A percentile compares a stretch with the other conserved stretches of the same genome.
Conservation (phyloP, 1,139 yeast species). For the Suhomyces ambrosiae region DNA sequence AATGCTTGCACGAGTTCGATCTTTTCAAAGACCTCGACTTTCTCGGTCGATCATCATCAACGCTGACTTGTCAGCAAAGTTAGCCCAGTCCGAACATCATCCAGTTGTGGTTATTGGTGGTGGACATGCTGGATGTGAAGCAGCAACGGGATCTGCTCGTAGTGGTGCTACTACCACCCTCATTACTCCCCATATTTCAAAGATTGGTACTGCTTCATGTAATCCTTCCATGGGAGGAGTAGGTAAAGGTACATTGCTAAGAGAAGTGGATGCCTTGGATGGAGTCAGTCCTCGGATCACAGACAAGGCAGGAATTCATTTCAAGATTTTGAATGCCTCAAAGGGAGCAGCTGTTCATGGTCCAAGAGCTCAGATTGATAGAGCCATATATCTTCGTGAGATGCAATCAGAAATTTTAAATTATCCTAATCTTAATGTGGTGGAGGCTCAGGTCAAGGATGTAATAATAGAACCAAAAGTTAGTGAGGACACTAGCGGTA, state of each 20-base stretch:
- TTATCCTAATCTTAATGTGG: slow-evolving; percentile 62
- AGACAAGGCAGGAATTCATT: slow-evolving; percentile 92
- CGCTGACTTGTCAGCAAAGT: slow-evolving; percentile 13
- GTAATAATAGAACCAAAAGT: slow-evolving; percentile 59
- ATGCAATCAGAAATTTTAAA: slow-evolving; percentile 70
- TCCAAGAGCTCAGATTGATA: slow-evolving; percentile 94
- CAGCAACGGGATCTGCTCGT: slow-evolving; percentile 91
- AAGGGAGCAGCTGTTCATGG: slow-evolving; percentile 99
- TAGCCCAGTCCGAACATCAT: slow-evolving; percentile 15
- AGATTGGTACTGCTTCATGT: slow-evolving; percentile 94
- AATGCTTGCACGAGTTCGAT: neutral
- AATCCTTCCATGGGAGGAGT: slow-evolving; percentile 99
- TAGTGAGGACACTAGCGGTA: slow-evolving; percentile 32
- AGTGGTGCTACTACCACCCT: slow-evolving; percentile 73
- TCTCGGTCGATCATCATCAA: slow-evolving; percentile 13
- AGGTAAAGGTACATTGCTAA: slow-evolving; percentile 89
- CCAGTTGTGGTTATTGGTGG: slow-evolving; percentile 94
- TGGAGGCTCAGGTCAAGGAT: slow-evolving; percentile 83
- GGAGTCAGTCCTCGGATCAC: slow-evolving; percentile 86
- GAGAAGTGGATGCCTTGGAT: slow-evolving; percentile 95
- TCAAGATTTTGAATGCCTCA: slow-evolving; percentile 80
- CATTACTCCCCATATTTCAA: slow-evolving; percentile 71
- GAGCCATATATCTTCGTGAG: slow-evolving; percentile 72
- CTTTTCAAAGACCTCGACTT: slow-evolving; percentile 1
- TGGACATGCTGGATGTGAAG: slow-evolving; percentile 99